Percentiles rank a stretch among this genome's conserved stretches.
phyloP scores from a whole-genome alignment of 257 asterid genomes.

The Osmanthus fragrans region DNA sequence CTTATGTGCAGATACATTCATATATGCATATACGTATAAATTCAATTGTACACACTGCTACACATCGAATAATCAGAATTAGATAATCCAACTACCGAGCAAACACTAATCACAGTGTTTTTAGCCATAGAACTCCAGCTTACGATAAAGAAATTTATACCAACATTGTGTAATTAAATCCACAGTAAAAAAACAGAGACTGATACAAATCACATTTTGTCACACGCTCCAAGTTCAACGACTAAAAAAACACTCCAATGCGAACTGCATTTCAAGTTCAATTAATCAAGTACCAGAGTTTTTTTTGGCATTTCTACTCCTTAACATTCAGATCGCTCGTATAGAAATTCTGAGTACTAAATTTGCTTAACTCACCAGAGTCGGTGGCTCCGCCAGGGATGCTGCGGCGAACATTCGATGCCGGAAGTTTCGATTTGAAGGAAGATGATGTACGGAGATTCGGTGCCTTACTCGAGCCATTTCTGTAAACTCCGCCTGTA shows the following conservation, averaged over 20 bases:
- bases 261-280: constrained; percentile 16
- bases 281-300: constrained; percentile 17
- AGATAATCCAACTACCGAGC: background rate
- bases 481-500: constrained; percentile 57
- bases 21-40: background rate
- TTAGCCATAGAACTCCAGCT: background rate
- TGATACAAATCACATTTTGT: constrained; percentile 21
- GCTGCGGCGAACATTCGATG: constrained; percentile 76
- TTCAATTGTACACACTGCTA: background rate
- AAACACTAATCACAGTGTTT: background rate
- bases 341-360: constrained; percentile 15
- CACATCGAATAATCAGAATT: constrained; percentile 4
- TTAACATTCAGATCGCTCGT: constrained; percentile 39
- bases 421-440: constrained; percentile 73
- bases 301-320: background rate
- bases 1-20: constrained; percentile 1
- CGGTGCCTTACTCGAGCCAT: constrained; percentile 63
- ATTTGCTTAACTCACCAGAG: constrained; percentile 55
- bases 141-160: background rate
- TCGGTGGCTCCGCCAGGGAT: constrained; percentile 49
- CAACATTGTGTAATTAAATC: background rate
- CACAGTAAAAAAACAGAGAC: constrained; percentile 2
- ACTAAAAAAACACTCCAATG: background rate
- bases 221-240: constrained; percentile 15
- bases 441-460: constrained; percentile 75